Base-by-base conservation (phyloP, 805 yeast genomes). In the Wickerhamomyces subpelliculosus region DNA sequence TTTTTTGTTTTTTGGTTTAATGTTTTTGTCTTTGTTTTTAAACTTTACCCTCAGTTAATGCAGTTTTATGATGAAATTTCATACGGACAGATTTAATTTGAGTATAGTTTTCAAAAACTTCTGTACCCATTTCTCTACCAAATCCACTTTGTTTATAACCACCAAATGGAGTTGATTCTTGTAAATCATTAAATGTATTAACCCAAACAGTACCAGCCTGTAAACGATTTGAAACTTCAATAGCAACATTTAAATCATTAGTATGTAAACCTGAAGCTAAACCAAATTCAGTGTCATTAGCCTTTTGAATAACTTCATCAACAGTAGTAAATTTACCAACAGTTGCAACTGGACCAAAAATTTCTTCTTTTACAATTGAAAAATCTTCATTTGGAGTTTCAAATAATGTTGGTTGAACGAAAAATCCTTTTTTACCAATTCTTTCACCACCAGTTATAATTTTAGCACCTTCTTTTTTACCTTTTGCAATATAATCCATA, bases 41-140 rank as follows among this genome's bases (percentile, higher is more conserved):
- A 14, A 29, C 11, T 12, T 29, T 29, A 5, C 32, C 32, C 13
- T 29, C 32, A 12, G 32, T 18, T 14, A 29, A 29, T 11, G 21
- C 22, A 5, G n/a, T 29, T 19, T 29, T 29, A 19, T 29, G 32
- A 29, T 29, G 23, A 29, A 8, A 29, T 10, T 48, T 54, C 20
- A 85, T 75, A 51, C 80, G 85, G 38, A 84, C 78, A 36, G 89
- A 74, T 68, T 84, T 85, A 40, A 74, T 70, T 64, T 82, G 87
- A 17, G 86, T 73, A 64, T 83, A 84, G 54, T 73, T 67, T 40
- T 72, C 68, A 34, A 84, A 72, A 36, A 86, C 94, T 53, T 73
- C 77, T 57, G 76, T 78, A 37, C 93, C 90, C 46, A 84, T 68
- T 64, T 84, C 93, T 49, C 90, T 75, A 42, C 94, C 94, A 45